Percentiles rank a stretch among this genome's conserved stretches.
These are phyloP conservation scores for Kwoniella pini DNA, from an alignment of 768 basidiomycete genomes.

Conservation along the genomic window DNA sequence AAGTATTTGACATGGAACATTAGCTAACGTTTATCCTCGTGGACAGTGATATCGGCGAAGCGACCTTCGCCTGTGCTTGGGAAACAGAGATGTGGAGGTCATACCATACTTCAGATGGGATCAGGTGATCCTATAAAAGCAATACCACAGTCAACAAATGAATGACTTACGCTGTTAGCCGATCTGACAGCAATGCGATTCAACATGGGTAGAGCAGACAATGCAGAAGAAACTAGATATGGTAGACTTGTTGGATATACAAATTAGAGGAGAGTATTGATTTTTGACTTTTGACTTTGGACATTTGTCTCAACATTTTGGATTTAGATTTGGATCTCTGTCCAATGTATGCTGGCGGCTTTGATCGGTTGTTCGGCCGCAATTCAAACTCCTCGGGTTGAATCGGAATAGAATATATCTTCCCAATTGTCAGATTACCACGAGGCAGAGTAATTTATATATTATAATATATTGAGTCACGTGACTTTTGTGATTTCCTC, in stretches of 20 bases:
- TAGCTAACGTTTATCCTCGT: too few relatives aligned
- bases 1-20: neutral
- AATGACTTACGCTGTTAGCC: conserved; percentile 41
- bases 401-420: neutral
- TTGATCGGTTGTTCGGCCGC: conserved; percentile 6
- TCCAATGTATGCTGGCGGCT: neutral
- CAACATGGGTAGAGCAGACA: conserved; percentile 21
- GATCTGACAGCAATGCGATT: conserved; percentile 32
- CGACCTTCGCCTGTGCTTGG: neutral
- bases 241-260: neutral
- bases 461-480: neutral
- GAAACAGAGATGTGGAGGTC: conserved; percentile 1
- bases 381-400: neutral
- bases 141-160: neutral
- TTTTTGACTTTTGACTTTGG: neutral
- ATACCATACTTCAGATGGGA: too few relatives aligned
- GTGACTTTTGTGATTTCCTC: conserved; percentile 8
- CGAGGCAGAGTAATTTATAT: too few relatives aligned
- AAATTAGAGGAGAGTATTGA: neutral
- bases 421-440: too few relatives aligned
- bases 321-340: neutral
- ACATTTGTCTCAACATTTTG: too few relatives aligned
- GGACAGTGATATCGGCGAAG: too few relatives aligned
- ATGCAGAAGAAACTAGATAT: neutral
- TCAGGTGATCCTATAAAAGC: too few relatives aligned